phyloP scores from a whole-genome alignment of 345 rosid species.

The Isatis tinctoria region DNA sequence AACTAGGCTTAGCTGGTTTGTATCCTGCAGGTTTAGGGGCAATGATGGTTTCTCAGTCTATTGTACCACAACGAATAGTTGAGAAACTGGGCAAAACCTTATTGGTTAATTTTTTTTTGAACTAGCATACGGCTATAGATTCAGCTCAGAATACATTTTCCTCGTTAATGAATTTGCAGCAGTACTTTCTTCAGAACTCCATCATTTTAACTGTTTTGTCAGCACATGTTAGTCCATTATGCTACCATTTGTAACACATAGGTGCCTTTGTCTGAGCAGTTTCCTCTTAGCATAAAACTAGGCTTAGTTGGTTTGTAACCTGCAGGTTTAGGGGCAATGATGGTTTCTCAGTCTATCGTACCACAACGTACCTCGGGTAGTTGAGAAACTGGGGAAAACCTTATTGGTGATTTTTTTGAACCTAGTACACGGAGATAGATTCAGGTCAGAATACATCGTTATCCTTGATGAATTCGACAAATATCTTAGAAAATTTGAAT shows the following conservation, averaged over 20 bases:
- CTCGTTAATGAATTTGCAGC: too few relatives aligned
- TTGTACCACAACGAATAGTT: conserved; percentile 11
- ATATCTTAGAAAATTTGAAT: neutral
- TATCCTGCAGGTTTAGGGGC: conserved; percentile 61
- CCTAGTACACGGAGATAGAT: conserved; percentile 28
- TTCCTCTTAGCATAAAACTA: conserved; percentile 34
- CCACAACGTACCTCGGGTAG: neutral
- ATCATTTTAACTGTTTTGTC: too few relatives aligned
- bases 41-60: conserved; percentile 23
- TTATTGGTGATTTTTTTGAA: conserved; percentile 30
- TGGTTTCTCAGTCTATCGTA: conserved; percentile 25
- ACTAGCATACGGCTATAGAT: conserved; percentile 28
- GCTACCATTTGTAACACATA: too few relatives aligned
- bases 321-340: conserved; percentile 55
- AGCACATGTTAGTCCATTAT: too few relatives aligned
- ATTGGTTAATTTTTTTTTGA: conserved; percentile 27
- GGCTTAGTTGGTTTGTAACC: conserved; percentile 52
- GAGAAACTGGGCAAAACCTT: conserved; percentile 23
- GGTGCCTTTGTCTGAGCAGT: conserved; percentile 11
- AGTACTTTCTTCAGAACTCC: too few relatives aligned
- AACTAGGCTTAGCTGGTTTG: conserved; percentile 51
- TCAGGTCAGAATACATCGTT: conserved; percentile 41
- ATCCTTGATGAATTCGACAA: neutral
- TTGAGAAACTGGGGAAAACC: conserved; percentile 22
- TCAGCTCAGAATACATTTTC: conserved; percentile 39